Evolutionary conservation across 2,329 filamentous ascomycete species (phyloP), one percentile per base, ranked within the genome.

Genomic region (Arthrobotrys pseudoclavata): DNA sequence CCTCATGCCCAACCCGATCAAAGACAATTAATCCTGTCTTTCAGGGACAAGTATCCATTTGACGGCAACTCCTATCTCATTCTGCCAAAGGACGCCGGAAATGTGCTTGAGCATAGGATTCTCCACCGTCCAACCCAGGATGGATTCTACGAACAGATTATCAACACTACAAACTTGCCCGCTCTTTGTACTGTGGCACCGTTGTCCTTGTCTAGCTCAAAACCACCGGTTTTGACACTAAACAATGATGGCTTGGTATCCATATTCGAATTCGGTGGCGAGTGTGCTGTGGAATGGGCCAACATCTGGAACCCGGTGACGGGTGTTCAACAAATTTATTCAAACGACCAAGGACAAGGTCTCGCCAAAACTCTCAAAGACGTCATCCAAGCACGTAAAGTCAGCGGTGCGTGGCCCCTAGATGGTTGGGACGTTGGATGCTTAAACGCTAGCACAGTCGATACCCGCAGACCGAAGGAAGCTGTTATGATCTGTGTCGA

Each of bases 401-500:
- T 69, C 2, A 69, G 57, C 31, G 75, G 75, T 10, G 62, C 69
- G 7, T 79, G 75, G 75, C 75, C 75, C 6, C 55, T 79, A 6
- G 75, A 79, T 24, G 75, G 75, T 15, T 79, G 75, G 75, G 75
- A 79, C 22, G 60, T 79, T 20, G 75, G 75, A n/a, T 69, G 69
- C 47, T 48, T 79, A 13, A 79, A 79, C 31, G 69, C 69, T 29
- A 79, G 69, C 48, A 69, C 75, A 6, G 69, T 79, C 10, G 75
- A 79, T 45, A 79, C 75, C 7, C 75, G 75, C 26, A 72, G 72
- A 29, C 75, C 75, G 4, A 74, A 67, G 24, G 75, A 79, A 52
- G 68, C 63, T 20, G 75, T 79, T 12, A 74, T 79, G 55, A 79
- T 79, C 22, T 79, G 75, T 66, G 69, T 79, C 48, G 75, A 79